Conservation (phyloP, 495 filamentous ascomycete genomes). For the Annulohypoxylon nitens region DNA sequence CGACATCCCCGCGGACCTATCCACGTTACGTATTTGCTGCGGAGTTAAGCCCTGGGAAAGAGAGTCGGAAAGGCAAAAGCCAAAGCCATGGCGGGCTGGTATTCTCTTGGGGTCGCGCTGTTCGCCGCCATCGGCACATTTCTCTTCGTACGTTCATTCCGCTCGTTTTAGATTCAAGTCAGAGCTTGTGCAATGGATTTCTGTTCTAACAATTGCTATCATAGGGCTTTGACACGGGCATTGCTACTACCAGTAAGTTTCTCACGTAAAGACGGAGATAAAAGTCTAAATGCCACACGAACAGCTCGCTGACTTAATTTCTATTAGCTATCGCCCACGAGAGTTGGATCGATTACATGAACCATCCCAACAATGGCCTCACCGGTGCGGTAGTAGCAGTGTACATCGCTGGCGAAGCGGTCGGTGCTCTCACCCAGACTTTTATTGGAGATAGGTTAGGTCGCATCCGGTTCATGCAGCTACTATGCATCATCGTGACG, state of each 20-base stretch:
- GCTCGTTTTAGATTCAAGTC: too few relatives aligned
- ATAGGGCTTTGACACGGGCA: constrained; percentile 70
- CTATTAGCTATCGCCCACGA: constrained; percentile 68
- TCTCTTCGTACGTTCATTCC: constrained; percentile 61
- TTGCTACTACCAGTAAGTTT: constrained; percentile 70
- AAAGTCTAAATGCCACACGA: not conserved
- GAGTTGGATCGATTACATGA: constrained; percentile 72
- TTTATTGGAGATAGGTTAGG: constrained; percentile 68
- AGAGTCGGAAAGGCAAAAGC: constrained; percentile 7
- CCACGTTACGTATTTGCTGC: not conserved
- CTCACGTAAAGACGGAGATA: not conserved
- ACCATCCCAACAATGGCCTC: constrained; percentile 64
- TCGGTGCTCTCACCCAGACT: constrained; percentile 66
- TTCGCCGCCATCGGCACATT: constrained; percentile 71
- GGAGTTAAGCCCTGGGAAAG: constrained; percentile 1
- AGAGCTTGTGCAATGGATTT: not conserved
- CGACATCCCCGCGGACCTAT: not conserved
- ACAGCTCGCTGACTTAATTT: constrained; percentile 31
- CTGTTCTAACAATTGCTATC: constrained; percentile 14
- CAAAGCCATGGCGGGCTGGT: constrained; percentile 43
- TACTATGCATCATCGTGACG: constrained; percentile 69
- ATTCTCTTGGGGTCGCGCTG: constrained; percentile 63
- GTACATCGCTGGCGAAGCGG: constrained; percentile 70
- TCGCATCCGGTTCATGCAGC: constrained; percentile 70
- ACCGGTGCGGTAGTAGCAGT: constrained; percentile 73